Conservation (phyloP, 257 asterid genomes). For the Solanum sejunctum region DNA sequence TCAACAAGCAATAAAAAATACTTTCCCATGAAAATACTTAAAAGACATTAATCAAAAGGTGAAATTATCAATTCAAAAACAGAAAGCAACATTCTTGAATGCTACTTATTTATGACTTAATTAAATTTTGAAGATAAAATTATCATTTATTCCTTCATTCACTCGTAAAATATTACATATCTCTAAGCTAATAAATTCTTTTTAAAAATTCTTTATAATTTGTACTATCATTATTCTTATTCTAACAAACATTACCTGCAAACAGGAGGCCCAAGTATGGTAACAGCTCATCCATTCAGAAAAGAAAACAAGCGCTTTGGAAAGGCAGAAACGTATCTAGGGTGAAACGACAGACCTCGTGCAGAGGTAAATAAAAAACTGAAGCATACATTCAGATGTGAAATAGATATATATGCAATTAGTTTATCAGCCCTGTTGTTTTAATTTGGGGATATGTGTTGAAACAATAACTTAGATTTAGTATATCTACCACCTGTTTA, state of each 20-base stretch:
- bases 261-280: not conserved
- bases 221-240: too few relatives aligned
- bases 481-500: not conserved
- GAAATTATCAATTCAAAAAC: too few relatives aligned
- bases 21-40: too few relatives aligned
- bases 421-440: not conserved
- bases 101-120: too few relatives aligned
- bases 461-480: not conserved
- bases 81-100: too few relatives aligned
- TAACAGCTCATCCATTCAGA: not conserved
- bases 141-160: too few relatives aligned
- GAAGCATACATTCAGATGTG: not conserved
- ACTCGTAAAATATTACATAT: too few relatives aligned
- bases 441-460: not conserved
- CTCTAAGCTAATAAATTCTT: too few relatives aligned
- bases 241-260: not conserved
- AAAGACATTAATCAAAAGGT: too few relatives aligned
- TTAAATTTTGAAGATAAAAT: too few relatives aligned
- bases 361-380: not conserved
- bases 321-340: not conserved
- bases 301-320: not conserved
- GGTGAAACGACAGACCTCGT: not conserved
- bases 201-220: too few relatives aligned
- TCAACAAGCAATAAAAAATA: too few relatives aligned
- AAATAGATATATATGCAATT: not conserved